Conservation (phyloP, 176 grass and related monocot species). For the Hsuehochloa calcarea region DNA sequence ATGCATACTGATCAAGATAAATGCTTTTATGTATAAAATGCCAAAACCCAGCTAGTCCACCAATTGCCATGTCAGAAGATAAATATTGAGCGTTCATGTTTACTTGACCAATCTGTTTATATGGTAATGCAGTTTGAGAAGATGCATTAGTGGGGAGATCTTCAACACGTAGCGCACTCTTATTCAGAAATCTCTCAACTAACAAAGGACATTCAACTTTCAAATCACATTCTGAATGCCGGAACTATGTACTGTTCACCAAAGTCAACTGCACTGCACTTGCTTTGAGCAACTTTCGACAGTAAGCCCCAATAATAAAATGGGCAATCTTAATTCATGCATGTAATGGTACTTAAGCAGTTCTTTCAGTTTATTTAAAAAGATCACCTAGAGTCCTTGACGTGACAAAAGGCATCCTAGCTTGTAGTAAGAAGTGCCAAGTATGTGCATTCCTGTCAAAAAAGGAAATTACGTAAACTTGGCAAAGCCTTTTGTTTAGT, state of each 20-base stretch:
- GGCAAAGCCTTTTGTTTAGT: no score
- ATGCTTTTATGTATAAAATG: conserved; percentile 90
- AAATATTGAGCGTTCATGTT: conserved; percentile 30
- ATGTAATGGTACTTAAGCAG: no score
- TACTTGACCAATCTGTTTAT: neutral
- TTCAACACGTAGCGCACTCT: conserved; percentile 27
- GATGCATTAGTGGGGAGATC: conserved; percentile 16
- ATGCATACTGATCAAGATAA: conserved; percentile 69
- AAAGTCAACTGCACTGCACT: neutral
- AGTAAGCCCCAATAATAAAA: neutral
- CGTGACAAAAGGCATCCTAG: no score
- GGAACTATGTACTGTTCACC: no score
- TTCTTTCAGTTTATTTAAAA: no score
- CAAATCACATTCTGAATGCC: conserved; percentile 4
- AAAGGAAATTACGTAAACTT: no score
- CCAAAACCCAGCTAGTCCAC: conserved; percentile 54
- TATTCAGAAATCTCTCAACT: conserved; percentile 46
- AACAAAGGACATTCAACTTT: conserved; percentile 37
- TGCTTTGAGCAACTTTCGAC: neutral
- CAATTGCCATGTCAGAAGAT: conserved; percentile 31
- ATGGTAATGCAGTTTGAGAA: neutral
- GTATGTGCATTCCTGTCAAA: no score
- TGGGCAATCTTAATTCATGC: neutral
- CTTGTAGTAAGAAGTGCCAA: no score
- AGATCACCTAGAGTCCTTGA: no score